These are phyloP conservation scores for Chlorella ohadii DNA, from an alignment of 139 green algal species.

Conservation along the genomic window DNA sequence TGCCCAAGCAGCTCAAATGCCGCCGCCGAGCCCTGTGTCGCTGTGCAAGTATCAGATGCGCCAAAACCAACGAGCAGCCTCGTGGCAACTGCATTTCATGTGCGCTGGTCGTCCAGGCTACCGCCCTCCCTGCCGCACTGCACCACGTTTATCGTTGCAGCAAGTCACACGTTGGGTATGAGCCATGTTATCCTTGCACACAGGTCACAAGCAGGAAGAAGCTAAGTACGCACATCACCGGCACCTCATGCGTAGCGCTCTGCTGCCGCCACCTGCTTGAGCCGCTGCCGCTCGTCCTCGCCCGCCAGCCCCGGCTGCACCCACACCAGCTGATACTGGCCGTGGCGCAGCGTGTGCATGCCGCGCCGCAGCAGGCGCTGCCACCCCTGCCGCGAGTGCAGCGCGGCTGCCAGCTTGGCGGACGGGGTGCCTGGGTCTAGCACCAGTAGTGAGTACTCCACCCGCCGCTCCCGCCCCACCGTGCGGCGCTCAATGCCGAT, in stretches of 20 bases:
- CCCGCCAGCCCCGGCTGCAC: constrained; percentile 12
- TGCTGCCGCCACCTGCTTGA: neutral
- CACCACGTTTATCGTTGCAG: too few relatives aligned
- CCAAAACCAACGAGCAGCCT: too few relatives aligned
- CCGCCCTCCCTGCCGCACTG: too few relatives aligned
- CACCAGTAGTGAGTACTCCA: constrained; percentile 19
- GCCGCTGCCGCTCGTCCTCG: neutral
- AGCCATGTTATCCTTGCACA: too few relatives aligned
- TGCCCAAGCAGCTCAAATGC: too few relatives aligned
- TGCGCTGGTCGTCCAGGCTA: too few relatives aligned
- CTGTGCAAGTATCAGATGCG: too few relatives aligned
- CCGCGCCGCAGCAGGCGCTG: constrained; percentile 33
- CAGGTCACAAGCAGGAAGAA: too few relatives aligned
- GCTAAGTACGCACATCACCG: too few relatives aligned
- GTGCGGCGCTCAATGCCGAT: constrained; percentile 27
- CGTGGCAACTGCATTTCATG: too few relatives aligned
- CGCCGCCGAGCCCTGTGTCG: too few relatives aligned
- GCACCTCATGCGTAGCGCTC: neutral
- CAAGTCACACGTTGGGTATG: too few relatives aligned
- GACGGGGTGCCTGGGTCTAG: constrained; percentile 9
- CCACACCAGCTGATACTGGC: constrained; percentile 33
- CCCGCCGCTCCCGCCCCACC: neutral
- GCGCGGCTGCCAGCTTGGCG: neutral
- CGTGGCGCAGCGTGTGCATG: constrained; percentile 26
- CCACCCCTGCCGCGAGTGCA: constrained; percentile 12